Base-by-base conservation (phyloP, 2,329 filamentous ascomycete species). In the Tolypocladium amazonense region DNA sequence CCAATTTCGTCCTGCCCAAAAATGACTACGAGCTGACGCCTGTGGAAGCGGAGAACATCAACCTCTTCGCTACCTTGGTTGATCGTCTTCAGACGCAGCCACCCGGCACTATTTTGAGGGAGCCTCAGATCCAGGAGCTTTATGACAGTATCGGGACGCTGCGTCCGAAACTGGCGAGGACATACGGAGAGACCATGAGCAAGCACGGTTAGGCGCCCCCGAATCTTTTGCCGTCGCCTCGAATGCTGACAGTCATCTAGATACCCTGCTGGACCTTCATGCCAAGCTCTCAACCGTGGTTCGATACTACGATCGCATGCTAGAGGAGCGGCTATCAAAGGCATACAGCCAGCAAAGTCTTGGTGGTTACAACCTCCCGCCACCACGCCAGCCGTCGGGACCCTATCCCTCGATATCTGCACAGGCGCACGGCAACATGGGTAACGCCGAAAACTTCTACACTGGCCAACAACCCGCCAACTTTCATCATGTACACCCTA, bases 111-210 rank as follows among this genome's bases (percentile, higher is more conserved):
- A 97, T 99, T 58, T 76, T 99, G n/a, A 83, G 94, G 56, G 94
- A 99, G 69, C 94, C 94, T 1, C 94, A 97, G 71, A 97, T 99
- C 57, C 94, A 99, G 73, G 94, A 99, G 75, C 79, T 99, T 5
- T 99, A 99, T 71, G 94, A 97, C 70, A 95, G 92, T 67, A 97
- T 99, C 67, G 92, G 93, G n/a, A 83, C 91, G 20, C 77, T 99
- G 63, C 84, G 94, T 56, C 94, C 94, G 1, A 99, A 99, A 73
- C 80, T 99, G 59, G 94, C 94, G 5, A 85, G 94, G 60, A 97
- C 93, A 0, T 97, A 97, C 70, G 94, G 94, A 59, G 94, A 99
- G 77, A 97, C 94, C 0, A 97, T 99, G 94, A 97, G 94, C 83
- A 99, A 99, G 75, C 94, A 97, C 73, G 92, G 90, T 90, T 90